These are phyloP conservation scores for Emmonsiellopsis sp. DNA, from an alignment of 2,329 filamentous ascomycete species.

Conservation along the genomic window DNA sequence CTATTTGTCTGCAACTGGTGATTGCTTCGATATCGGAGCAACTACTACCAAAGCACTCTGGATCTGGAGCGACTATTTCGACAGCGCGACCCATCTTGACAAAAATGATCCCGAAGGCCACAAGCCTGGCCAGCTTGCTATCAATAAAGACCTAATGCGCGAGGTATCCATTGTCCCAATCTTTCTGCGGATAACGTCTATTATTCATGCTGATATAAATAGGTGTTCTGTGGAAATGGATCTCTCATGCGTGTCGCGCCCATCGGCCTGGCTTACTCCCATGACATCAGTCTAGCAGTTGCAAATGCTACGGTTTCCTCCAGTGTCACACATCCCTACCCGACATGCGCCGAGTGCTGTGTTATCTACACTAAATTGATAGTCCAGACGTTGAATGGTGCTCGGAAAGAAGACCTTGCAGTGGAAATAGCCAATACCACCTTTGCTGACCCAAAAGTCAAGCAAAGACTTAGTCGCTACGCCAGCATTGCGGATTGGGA, in stretches of 20 bases:
- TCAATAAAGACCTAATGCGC: constrained; percentile 10
- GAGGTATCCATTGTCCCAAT: constrained; percentile 5
- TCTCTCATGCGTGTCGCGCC: constrained; percentile 35
- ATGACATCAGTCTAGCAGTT: constrained; percentile 15
- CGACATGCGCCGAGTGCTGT: constrained; percentile 31
- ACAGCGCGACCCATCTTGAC: background rate
- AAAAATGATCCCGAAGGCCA: constrained; percentile 1
- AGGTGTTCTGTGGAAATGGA: constrained; percentile 29
- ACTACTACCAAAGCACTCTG: constrained; percentile 23
- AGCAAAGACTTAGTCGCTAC: constrained; percentile 12
- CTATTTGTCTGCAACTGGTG: constrained; percentile 25
- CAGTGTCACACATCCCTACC: constrained; percentile 29
- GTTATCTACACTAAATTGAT: constrained; percentile 27
- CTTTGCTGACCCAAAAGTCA: constrained; percentile 12
- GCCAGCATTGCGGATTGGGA: constrained; percentile 19
- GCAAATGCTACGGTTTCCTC: constrained; percentile 20
- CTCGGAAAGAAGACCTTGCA: constrained; percentile 17
- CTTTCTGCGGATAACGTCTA: background rate
- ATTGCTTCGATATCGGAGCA: constrained; percentile 32
- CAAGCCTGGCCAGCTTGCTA: constrained; percentile 11
- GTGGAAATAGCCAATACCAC: constrained; percentile 13
- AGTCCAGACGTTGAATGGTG: constrained; percentile 19
- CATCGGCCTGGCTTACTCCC: constrained; percentile 23
- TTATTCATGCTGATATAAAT: background rate
- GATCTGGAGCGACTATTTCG: constrained; percentile 20